Evolutionary conservation across 768 basidiomycete genomes (phyloP).

Genomic region (Cantharellus anzutake): DNA sequence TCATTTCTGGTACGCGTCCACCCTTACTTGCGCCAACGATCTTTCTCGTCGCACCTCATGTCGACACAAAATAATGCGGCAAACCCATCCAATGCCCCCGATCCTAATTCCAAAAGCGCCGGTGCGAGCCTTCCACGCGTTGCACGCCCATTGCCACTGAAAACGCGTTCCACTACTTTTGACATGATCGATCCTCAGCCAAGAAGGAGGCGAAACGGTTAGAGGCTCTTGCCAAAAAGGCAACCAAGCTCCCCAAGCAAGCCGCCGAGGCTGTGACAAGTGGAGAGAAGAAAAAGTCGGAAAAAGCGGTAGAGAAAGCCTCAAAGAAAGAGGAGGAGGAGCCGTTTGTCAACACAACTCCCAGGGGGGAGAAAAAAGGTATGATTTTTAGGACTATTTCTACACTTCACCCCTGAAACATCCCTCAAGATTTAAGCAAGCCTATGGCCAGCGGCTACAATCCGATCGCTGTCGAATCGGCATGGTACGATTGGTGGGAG

Average conservation of each 20-base stretch:
- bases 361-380: conserved; percentile 91
- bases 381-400: conserved; percentile 7
- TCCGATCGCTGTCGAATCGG: conserved; percentile 81
- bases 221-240: conserved; percentile 26
- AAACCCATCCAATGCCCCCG: neutral
- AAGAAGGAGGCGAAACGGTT: conserved; percentile 81
- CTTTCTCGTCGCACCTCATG: no score
- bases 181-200: conserved; percentile 21
- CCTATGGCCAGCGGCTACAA: conserved; percentile 92
- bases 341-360: conserved; percentile 76
- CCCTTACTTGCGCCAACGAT: no score
- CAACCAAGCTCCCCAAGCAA: conserved; percentile 43
- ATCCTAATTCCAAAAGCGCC: neutral
- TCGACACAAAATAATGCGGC: no score
- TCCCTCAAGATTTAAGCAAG: conserved; percentile 47
- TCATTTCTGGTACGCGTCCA: no score
- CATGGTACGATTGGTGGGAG: conserved; percentile 99
- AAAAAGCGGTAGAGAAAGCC: conserved; percentile 47
- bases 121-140: neutral
- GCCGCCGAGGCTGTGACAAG: conserved; percentile 20
- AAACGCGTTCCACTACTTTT: conserved; percentile 14
- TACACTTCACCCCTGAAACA: neutral
- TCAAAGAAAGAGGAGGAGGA: conserved; percentile 42
- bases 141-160: conserved; percentile 18
- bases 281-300: conserved; percentile 40